A percentile compares a stretch with the other conserved stretches of the same genome.
phyloP scores from a whole-genome alignment of 305 asterid species.

The Ruellia speciosa region DNA sequence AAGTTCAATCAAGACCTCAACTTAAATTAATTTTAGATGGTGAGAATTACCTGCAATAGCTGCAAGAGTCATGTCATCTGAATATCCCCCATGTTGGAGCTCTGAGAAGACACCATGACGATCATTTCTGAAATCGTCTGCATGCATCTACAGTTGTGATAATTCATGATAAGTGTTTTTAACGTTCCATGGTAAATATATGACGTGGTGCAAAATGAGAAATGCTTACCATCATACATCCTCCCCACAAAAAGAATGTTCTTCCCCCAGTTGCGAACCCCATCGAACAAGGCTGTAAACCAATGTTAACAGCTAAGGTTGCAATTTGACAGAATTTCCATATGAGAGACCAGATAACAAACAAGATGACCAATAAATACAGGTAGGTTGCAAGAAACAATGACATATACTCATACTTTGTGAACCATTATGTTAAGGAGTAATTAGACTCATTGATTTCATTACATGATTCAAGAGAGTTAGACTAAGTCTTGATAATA shows the following conservation, averaged over 20 bases:
- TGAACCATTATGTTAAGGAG: background rate
- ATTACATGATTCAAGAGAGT: no score
- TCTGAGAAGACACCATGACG: constrained; percentile 71
- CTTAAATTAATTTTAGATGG: background rate
- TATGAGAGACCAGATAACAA: constrained; percentile 12
- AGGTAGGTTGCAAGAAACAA: background rate
- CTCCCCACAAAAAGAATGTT: constrained; percentile 98
- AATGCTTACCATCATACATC: constrained; percentile 95
- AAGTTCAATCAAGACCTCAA: constrained; percentile 7
- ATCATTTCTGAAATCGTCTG: constrained; percentile 88
- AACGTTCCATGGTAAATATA: background rate
- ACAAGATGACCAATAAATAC: constrained; percentile 14
- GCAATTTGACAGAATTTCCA: constrained; percentile 15
- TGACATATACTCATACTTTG: background rate
- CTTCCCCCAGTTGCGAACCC: constrained; percentile 99
- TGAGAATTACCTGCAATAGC: constrained; percentile 68
- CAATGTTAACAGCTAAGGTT: constrained; percentile 17
- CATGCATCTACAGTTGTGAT: constrained; percentile 71
- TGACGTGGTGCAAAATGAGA: constrained; percentile 6
- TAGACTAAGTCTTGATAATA: no score
- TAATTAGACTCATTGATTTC: no score
- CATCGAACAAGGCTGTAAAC: constrained; percentile 92
- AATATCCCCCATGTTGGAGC: constrained; percentile 94
- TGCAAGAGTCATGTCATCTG: constrained; percentile 99
- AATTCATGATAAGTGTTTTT: constrained; percentile 2